A percentile compares a stretch with the other conserved stretches of the same genome.
phyloP scores from a whole-genome alignment of 2,329 filamentous ascomycete genomes.

The Talaromyces sp. region DNA sequence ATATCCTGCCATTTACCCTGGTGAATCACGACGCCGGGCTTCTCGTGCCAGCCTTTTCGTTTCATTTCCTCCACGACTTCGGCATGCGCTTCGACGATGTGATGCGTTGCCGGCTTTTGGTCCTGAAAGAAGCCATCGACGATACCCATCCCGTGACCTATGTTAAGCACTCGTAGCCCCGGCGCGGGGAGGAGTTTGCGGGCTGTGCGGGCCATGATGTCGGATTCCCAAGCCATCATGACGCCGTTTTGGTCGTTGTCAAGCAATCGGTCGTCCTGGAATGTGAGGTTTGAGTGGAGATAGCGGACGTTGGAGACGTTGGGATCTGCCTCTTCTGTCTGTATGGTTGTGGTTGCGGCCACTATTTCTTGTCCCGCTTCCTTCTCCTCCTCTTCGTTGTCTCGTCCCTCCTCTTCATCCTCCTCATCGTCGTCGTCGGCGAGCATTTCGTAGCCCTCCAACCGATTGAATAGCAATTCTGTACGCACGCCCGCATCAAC shows the following conservation, averaged over 20 bases:
- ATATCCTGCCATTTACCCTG: constrained; percentile 78
- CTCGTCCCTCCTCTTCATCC: constrained; percentile 30
- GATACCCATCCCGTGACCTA: constrained; percentile 90
- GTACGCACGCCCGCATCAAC: constrained; percentile 88
- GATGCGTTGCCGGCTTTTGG: constrained; percentile 65
- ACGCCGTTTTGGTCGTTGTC: constrained; percentile 76
- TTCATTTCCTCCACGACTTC: constrained; percentile 68
- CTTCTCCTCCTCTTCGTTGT: constrained; percentile 16
- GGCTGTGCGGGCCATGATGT: constrained; percentile 77
- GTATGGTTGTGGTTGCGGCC: not conserved
- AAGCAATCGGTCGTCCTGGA: constrained; percentile 63
- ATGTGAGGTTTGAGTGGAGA: constrained; percentile 63
- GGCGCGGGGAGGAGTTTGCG: constrained; percentile 59
- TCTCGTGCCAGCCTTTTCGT: constrained; percentile 64
- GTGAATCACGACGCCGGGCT: constrained; percentile 58
- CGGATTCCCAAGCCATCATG: constrained; percentile 91
- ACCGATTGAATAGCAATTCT: constrained; percentile 75
- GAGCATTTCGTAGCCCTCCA: constrained; percentile 77
- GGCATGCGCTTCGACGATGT: constrained; percentile 83
- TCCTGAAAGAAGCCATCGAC: constrained; percentile 72
- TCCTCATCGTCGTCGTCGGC: constrained; percentile 44
- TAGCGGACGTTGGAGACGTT: constrained; percentile 64
- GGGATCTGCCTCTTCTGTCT: constrained; percentile 21
- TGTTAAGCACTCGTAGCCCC: constrained; percentile 72
- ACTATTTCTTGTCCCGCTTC: constrained; percentile 7